Percentiles rank a stretch among this genome's conserved stretches.
These are phyloP conservation scores for Tulasnella sp. DNA, from an alignment of 768 basidiomycete genomes.

Conservation along the genomic window DNA sequence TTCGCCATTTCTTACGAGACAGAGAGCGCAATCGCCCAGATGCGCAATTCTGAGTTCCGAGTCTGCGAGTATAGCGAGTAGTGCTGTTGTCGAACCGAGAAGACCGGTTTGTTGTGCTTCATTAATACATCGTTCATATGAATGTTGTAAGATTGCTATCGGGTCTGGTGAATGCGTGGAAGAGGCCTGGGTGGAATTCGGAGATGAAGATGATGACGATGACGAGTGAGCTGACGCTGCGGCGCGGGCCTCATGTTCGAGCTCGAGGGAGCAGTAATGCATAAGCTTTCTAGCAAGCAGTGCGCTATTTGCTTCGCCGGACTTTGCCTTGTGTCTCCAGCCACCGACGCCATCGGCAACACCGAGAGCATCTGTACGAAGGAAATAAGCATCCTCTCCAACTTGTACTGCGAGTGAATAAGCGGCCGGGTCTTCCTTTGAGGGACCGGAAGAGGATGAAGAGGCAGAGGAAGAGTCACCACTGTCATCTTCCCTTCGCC, in stretches of 20 bases:
- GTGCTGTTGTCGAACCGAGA: constrained; percentile 31
- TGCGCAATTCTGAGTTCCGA: constrained; percentile 72
- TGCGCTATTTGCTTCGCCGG: constrained; percentile 45
- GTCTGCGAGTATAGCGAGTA: constrained; percentile 32
- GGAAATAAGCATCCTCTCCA: constrained; percentile 86
- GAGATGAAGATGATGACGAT: neutral
- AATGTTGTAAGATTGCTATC: constrained; percentile 32
- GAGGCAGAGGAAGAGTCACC: constrained; percentile 22
- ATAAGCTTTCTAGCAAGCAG: constrained; percentile 55
- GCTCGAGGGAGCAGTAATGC: constrained; percentile 66
- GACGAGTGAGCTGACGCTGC: neutral
- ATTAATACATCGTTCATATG: constrained; percentile 31
- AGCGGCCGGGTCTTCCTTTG: constrained; percentile 20
- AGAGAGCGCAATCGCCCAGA: constrained; percentile 77
- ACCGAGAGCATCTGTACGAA: constrained; percentile 70
- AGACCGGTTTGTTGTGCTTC: constrained; percentile 31
- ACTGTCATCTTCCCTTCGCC: constrained; percentile 21
- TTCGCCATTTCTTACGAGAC: constrained; percentile 58
- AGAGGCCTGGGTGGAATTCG: constrained; percentile 17
- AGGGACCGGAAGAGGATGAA: constrained; percentile 21
- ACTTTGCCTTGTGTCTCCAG: constrained; percentile 45
- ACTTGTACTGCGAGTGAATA: constrained; percentile 56
- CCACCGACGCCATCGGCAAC: constrained; percentile 94
- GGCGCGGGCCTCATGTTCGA: constrained; percentile 22
- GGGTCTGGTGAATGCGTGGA: constrained; percentile 25